A percentile compares a stretch with the other conserved stretches of the same genome.
Conservation (phyloP, 371 early-diverging fungal species). For the Rhizopus microsporus region DNA sequence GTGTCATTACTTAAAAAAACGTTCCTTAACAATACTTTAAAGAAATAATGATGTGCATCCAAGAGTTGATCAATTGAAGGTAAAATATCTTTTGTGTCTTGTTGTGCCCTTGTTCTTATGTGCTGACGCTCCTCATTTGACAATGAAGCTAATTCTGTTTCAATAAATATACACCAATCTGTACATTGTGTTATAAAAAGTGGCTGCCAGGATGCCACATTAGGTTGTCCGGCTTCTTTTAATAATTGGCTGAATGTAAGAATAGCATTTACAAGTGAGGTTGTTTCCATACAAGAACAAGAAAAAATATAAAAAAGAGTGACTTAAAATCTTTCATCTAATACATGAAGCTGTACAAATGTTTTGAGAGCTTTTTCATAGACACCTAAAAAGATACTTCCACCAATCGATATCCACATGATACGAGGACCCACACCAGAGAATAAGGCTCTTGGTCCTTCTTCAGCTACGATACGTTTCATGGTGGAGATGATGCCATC, state of each 20-base stretch:
- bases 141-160: conserved; percentile 31
- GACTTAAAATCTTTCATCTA: conserved; percentile 31
- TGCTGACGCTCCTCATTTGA: conserved; percentile 7
- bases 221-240: conserved; percentile 20
- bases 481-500: conserved; percentile 74
- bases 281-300: background rate
- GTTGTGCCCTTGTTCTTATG: conserved; percentile 10
- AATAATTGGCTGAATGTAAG: conserved; percentile 25
- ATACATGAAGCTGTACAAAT: conserved; percentile 42
- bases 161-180: conserved; percentile 37
- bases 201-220: conserved; percentile 29
- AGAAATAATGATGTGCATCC: conserved; percentile 30
- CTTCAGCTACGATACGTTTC: conserved; percentile 74
- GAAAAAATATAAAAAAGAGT: conserved; percentile 5
- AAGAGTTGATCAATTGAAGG: conserved; percentile 18
- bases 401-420: conserved; percentile 95
- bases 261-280: conserved; percentile 20
- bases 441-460: conserved; percentile 79
- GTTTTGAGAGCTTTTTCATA: conserved; percentile 82
- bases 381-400: conserved; percentile 92
- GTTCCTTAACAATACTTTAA: conserved; percentile 26
- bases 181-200: conserved; percentile 26
- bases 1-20: conserved; percentile 22
- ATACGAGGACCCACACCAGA: conserved; percentile 92
- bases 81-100: conserved; percentile 6